Evolutionary conservation across 768 basidiomycete species (phyloP).

Genomic region (Suillus fuscotomentosus): DNA sequence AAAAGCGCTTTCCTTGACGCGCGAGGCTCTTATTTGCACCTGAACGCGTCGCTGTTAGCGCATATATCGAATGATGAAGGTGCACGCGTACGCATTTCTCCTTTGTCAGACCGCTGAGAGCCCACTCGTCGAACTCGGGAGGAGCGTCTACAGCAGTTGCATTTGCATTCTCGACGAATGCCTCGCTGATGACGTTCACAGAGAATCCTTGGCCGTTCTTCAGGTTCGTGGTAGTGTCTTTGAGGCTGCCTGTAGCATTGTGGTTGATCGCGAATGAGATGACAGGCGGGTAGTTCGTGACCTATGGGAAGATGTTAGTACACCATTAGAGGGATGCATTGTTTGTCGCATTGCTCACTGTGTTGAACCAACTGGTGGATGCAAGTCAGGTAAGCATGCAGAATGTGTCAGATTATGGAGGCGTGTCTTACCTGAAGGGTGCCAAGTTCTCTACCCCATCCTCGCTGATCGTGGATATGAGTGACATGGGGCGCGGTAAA

Average conservation of each 20-base stretch:
- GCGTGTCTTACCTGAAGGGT: slow-evolving; percentile 35
- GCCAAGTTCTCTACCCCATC: slow-evolving; percentile 39
- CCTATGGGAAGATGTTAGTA: slow-evolving; percentile 6
- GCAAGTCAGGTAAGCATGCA: background rate
- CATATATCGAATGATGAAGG: background rate
- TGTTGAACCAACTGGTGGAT: slow-evolving; percentile 25
- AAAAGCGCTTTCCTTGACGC: slow-evolving; percentile 45
- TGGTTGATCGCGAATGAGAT: slow-evolving; percentile 34
- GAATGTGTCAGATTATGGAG: background rate
- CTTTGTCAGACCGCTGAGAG: slow-evolving; percentile 41
- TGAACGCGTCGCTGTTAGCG: slow-evolving; percentile 11
- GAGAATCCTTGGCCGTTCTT: slow-evolving; percentile 45
- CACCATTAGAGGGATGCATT: background rate
- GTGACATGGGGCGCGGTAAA: slow-evolving; percentile 44
- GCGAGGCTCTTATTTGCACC: slow-evolving; percentile 38
- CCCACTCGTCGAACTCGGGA: slow-evolving; percentile 37
- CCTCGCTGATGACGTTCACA: slow-evolving; percentile 57
- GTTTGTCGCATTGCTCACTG: slow-evolving; percentile 12
- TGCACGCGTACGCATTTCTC: slow-evolving; percentile 30
- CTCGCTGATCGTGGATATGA: slow-evolving; percentile 36
- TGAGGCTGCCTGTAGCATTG: slow-evolving; percentile 18
- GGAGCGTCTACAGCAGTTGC: slow-evolving; percentile 37
- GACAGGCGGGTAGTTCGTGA: slow-evolving; percentile 25
- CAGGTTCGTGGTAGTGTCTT: slow-evolving; percentile 50
- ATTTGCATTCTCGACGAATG: slow-evolving; percentile 40